phyloP scores from a whole-genome alignment of 2,329 filamentous ascomycete genomes.

The Peltaster fructicola region DNA sequence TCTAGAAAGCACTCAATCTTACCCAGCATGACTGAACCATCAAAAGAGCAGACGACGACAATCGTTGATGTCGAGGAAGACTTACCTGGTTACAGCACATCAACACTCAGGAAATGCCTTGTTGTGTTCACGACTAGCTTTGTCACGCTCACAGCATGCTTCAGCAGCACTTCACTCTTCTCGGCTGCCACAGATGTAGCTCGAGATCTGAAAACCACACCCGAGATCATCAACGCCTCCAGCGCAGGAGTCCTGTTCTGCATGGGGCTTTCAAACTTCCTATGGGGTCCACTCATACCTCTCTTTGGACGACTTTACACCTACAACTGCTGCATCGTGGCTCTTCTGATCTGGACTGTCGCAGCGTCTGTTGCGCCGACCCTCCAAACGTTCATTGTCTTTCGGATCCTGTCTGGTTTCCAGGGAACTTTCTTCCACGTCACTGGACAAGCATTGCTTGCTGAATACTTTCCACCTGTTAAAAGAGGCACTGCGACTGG shows the following conservation, averaged over 20 bases:
- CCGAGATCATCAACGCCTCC: constrained; percentile 49
- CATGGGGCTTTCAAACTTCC: constrained; percentile 49
- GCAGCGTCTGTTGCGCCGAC: constrained; percentile 54
- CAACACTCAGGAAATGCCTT: constrained; percentile 31
- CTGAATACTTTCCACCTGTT: constrained; percentile 32
- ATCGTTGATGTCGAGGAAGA: constrained; percentile 5
- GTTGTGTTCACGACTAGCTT: constrained; percentile 53
- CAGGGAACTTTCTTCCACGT: constrained; percentile 59
- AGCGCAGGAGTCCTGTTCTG: constrained; percentile 53
- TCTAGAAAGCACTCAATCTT: too few species aligned
- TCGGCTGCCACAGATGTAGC: constrained; percentile 56
- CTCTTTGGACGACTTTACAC: constrained; percentile 28
- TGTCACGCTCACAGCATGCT: constrained; percentile 54
- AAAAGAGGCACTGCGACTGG: constrained; percentile 53
- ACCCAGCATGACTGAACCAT: too few species aligned
- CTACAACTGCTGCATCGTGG: constrained; percentile 35
- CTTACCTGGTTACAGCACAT: constrained; percentile 7
- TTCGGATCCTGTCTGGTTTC: constrained; percentile 53
- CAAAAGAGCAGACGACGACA: too few species aligned
- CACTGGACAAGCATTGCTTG: constrained; percentile 49
- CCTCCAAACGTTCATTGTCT: constrained; percentile 49
- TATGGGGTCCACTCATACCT: constrained; percentile 49
- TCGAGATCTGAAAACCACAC: constrained; percentile 41
- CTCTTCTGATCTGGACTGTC: constrained; percentile 49
- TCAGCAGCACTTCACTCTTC: constrained; percentile 54